A percentile compares a stretch with the other conserved stretches of the same genome.
Conservation (phyloP, 352 stramenopile species). For the Phytopythium ostracodes region DNA sequence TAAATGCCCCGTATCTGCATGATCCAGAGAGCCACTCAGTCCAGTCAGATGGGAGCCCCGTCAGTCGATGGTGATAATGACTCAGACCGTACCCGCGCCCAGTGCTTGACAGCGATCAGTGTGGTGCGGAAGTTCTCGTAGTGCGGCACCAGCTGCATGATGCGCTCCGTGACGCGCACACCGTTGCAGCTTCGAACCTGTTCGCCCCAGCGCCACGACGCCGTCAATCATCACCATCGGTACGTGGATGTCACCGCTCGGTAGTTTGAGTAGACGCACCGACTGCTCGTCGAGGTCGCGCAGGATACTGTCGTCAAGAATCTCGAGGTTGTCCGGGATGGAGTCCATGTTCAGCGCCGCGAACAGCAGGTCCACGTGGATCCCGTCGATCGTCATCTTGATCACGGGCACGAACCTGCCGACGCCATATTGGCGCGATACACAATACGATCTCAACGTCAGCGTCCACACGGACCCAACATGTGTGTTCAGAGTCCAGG, state of each 20-base stretch:
- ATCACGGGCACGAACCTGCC: conserved; percentile 88
- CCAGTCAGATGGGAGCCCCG: neutral
- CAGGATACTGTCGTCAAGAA: conserved; percentile 80
- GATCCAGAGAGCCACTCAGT: conserved; percentile 5
- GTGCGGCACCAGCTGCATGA: conserved; percentile 90
- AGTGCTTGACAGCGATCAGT: conserved; percentile 90
- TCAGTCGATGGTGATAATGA: neutral
- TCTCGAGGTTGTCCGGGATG: conserved; percentile 61
- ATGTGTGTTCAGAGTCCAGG: too few species aligned
- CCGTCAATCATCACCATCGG: neutral
- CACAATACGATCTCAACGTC: neutral
- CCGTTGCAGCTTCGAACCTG: conserved; percentile 93
- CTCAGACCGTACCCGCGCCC: conserved; percentile 57
- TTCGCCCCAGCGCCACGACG: neutral
- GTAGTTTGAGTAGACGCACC: conserved; percentile 6
- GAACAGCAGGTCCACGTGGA: conserved; percentile 94
- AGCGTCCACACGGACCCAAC: neutral
- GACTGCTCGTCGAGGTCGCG: conserved; percentile 90
- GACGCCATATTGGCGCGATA: neutral
- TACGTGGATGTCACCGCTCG: neutral
- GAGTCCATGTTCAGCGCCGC: conserved; percentile 63
- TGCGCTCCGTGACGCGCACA: conserved; percentile 93
- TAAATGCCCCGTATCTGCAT: conserved; percentile 94
- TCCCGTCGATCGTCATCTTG: conserved; percentile 91
- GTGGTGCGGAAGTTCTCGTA: conserved; percentile 85